Percentiles rank a stretch among this genome's conserved stretches.
phyloP scores from a whole-genome alignment of 495 filamentous ascomycete genomes.

The Podospora didyma region DNA sequence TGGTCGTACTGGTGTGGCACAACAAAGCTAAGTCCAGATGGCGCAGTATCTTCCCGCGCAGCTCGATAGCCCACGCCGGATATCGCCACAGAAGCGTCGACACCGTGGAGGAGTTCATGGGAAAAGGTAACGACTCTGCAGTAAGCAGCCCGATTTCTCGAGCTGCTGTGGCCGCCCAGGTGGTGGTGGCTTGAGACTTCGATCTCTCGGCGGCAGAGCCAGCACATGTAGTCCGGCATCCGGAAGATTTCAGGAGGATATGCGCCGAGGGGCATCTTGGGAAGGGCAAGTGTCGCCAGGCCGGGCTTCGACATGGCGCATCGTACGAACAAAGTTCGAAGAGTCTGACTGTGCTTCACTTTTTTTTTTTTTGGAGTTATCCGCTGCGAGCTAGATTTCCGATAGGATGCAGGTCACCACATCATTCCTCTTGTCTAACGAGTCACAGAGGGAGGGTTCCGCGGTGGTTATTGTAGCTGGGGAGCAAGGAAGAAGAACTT shows the following conservation, averaged over 20 bases:
- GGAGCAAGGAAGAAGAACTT: too few relatives aligned
- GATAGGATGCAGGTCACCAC: too few relatives aligned
- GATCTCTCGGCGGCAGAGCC: constrained; percentile 16
- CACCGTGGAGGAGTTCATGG: background rate
- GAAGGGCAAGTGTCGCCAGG: too few relatives aligned
- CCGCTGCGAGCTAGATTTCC: too few relatives aligned
- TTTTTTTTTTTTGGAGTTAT: too few relatives aligned
- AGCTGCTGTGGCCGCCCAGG: background rate
- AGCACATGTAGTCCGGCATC: constrained; percentile 9
- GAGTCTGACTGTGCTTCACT: too few relatives aligned
- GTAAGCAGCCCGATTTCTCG: background rate
- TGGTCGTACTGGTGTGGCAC: background rate
- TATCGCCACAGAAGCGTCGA: background rate
- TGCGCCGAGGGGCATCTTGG: background rate
- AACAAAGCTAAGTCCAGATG: constrained; percentile 1
- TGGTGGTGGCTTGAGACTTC: constrained; percentile 4
- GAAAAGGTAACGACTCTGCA: constrained; percentile 10
- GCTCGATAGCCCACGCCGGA: constrained; percentile 3
- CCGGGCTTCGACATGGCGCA: too few relatives aligned
- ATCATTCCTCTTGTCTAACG: too few relatives aligned
- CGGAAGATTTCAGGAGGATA: background rate
- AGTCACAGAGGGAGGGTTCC: too few relatives aligned
- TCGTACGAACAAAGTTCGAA: too few relatives aligned
- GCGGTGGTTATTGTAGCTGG: too few relatives aligned
- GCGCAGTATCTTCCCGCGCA: background rate